phyloP scores from a whole-genome alignment of 345 rosid species.

The Murraya koenigii region DNA sequence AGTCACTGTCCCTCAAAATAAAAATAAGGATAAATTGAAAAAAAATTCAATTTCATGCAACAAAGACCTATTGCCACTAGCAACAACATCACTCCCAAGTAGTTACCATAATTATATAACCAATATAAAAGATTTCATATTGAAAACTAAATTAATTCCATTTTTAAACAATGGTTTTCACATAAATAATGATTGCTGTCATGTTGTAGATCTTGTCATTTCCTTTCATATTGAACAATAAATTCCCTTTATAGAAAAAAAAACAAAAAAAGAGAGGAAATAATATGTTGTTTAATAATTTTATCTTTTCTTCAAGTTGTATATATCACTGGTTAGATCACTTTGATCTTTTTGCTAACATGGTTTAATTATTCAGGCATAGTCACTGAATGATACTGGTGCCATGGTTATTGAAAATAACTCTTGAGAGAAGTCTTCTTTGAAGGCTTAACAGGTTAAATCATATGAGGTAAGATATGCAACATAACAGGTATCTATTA shows the following conservation, averaged over 20 bases:
- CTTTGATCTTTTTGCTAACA: background rate
- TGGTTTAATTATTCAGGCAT: background rate
- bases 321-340: background rate
- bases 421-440: background rate
- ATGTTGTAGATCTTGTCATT: constrained; percentile 8
- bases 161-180: background rate
- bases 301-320: too few relatives aligned
- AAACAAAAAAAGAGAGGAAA: too few relatives aligned
- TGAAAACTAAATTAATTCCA: background rate
- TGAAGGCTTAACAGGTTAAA: background rate
- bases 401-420: background rate
- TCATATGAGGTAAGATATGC: background rate
- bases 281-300: too few relatives aligned
- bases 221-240: constrained; percentile 13
- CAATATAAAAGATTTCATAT: background rate
- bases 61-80: background rate
- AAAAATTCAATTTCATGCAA: background rate
- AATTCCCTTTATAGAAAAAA: background rate
- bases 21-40: background rate
- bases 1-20: constrained; percentile 3
- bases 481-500: too few relatives aligned
- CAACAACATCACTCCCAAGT: background rate
- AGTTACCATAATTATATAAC: background rate
- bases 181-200: background rate
- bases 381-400: too few relatives aligned